Evolutionary conservation across 1,284 basidiomycete genomes (phyloP), one percentile per base, ranked within the genome.

Genomic region (Acaromyces ingoldii): DNA sequence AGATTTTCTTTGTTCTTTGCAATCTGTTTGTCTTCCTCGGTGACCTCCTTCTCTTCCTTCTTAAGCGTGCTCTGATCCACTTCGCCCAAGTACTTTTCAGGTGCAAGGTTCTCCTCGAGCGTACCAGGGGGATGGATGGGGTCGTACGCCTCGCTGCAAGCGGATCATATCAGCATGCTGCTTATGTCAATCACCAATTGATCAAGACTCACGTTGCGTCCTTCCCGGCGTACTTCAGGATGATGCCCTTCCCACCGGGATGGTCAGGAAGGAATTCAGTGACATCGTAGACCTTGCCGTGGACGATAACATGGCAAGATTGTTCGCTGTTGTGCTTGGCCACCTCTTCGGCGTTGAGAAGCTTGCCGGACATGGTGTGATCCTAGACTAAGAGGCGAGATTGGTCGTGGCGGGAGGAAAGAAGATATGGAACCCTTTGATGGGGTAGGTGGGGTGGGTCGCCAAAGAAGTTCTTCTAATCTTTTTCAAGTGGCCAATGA

Each of bases 221-320:
- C 24, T 55, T 51, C 40, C 58, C 58, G 9, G 57, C 58, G 41
- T 61, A 61, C 44, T 59, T 58, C n/a, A 58, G 37, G 30, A 58
- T 55, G 39, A 58, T 58, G 40, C 49, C 55, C 11, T 26, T 42
- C 6, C 57, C 57, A 29, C 48, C 48, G 1, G 58, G 58, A 38
- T 61, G 58, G 3, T 60, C 2, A 82, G 81, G 56, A 19, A 86
- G 76, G 72, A 86, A 87, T 31, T 86, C 84, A 1, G 85, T 86
- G n/a, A 87, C 84, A 67, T 88, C 86, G 75, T 87, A 86, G 10
- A 82, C 84, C 29, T 84, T 80, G 49, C 82, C 88, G 75, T 90
- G 88, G 2, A 92, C 65, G 63, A 92, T 84, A 57, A 93, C 86
- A 91, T 89, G 92, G 76, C 88, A 89, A 58, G 84, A 87, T 63